Evolutionary conservation across 805 yeast species (phyloP), one percentile per base, ranked within the genome.

Genomic region (Alloascoidea hylecoeti): DNA sequence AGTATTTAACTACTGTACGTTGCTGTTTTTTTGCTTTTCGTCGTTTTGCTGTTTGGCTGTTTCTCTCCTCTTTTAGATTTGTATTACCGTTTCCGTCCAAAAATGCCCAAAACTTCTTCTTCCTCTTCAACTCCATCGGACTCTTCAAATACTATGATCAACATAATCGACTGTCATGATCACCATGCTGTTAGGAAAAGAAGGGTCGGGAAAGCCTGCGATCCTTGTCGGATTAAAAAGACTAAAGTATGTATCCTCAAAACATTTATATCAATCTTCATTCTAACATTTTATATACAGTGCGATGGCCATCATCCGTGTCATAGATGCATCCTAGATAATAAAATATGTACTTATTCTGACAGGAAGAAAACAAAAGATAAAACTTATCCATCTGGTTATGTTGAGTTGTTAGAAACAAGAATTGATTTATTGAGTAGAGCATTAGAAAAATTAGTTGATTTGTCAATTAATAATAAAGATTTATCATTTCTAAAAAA

Each of bases 351-450:
- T 49, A 71, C 72, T 0, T 72, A 70, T 44, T 64, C 73, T 27
- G 72, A 68, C 37, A 69, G 68, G 61, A 65, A 60, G 53, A 68
- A 64, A 44, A 57, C 60, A 36, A 68, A 61, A 40, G 80, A 75
- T 35, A 74, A 73, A 49, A 57, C 59, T 17, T 74, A 72, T 43
- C 75, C 81, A 2, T 52, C 56, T 33, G 79, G 78, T 4, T 75
- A 77, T 44, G 78, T 75, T 6, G 83, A 76, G 46, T 53, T 77
- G 39, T 55, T 77, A 28, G 82, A 77, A 44, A 70, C 75, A 17
- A 51, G 82, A 35, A 51, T 73, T 30, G 70, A 66, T 35, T 53
- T 77, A 33, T 55, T 76, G 16, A 66, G 72, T 36, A 63, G 63
- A 44, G 57, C 75, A 1, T 50, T 76, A 35, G 66, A 72, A 40